Conservation (phyloP, 176 grass and related monocot genomes). For the Triticum turgidum region DNA sequence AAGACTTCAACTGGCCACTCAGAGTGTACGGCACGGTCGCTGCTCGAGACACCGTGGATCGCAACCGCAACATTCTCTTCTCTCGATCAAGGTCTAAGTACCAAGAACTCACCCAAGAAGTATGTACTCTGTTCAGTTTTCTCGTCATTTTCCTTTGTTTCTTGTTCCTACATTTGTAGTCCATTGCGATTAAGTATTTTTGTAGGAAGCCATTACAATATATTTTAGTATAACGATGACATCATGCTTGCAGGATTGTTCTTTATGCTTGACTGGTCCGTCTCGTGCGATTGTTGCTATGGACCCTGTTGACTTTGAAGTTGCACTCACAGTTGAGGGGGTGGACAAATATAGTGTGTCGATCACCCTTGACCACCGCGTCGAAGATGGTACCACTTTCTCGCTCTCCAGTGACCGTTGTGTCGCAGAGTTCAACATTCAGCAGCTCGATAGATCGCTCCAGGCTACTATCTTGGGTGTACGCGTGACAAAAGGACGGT, state of each 20-base stretch:
- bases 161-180: neutral
- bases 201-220: too few relatives aligned
- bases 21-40: neutral
- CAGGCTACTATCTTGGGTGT: neutral
- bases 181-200: neutral
- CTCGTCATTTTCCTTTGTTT: neutral
- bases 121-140: neutral
- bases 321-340: neutral
- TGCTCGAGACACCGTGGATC: neutral
- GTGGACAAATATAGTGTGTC: neutral
- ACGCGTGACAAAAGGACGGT: neutral
- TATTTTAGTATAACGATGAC: neutral
- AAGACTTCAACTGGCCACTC: neutral
- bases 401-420: neutral
- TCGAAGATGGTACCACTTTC: neutral
- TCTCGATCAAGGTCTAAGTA: neutral
- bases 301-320: neutral
- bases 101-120: neutral
- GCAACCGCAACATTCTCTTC: neutral
- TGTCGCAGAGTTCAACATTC: neutral
- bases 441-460: neutral
- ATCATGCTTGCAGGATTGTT: neutral
- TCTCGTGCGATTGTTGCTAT: neutral
- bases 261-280: neutral
- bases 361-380: neutral